Evolutionary conservation across 805 yeast species (phyloP), one percentile per base, ranked within the genome.

Genomic region (Yarrowia sp.): DNA sequence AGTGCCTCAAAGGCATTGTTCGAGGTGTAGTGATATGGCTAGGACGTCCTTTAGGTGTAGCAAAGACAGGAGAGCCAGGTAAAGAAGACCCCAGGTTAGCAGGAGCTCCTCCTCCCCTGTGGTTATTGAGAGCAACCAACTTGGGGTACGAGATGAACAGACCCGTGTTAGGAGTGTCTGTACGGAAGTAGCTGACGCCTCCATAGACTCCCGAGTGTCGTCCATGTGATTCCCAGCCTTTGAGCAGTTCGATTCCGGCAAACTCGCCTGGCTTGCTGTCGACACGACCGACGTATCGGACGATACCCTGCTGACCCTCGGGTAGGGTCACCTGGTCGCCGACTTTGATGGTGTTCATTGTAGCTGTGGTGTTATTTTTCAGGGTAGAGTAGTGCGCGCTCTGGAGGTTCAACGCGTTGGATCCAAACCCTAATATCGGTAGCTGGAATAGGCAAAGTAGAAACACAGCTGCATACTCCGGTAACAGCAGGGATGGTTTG

Each of bases 231-330:
- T 83, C 77, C 44, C 84, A 81, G 0, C 85, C 86, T 1, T 89
- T 92, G n/a, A 85, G 71, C 47, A 93, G 77, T 73, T 93, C 98
- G 6, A 93, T 81, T 2, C 99, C 99, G 5, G 92, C 97, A 78
- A 86, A 93, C 10, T 80, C 79, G 0, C 97, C 96, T 7, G 77
- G 75, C 71, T 89, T 90, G 22, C 87, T 87, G 22, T 85, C 82
- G 15, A 93, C 90, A 1, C 81, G 75, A 0, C 97, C 99, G 18
- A 86, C 79, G 74, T 82, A 92, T 66, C 85, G 80, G 62, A 92
- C 77, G 10, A 86, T 78, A 1, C 92, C 97, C 44, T 77, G 76
- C 28, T 89, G 86, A 11, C 89, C 85, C 9, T 89, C 89, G 0
- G 96, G 96, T 22, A 75, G 69, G 31, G 69, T 66, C 43, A 76